Base-by-base conservation (phyloP, 371 early-diverging fungal species). In the Rhizopus sp. region DNA sequence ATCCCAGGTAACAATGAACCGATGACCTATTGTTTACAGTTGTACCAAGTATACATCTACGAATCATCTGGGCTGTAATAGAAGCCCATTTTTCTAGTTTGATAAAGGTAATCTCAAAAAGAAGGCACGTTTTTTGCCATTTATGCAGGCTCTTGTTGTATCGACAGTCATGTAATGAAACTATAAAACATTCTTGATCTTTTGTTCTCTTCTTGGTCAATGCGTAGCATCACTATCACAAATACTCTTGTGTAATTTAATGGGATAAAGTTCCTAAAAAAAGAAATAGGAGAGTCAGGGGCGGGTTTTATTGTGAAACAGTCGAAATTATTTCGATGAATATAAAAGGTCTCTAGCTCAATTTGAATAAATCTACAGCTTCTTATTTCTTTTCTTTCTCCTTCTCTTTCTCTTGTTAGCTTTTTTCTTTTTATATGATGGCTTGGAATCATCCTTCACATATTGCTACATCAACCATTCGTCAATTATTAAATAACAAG, bases 311-410 rank as follows among this genome's bases (percentile, higher is more conserved):
- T 29, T 46, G 46, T 46, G 46, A 46, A 46, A 46, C 46, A 23
- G 23, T 23, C 29, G 12, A 16, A 15, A 15, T 17, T 3, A 15
- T 42, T 42, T 42, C 31, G 16, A 13, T 54, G 15, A 44, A 33
- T 57, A 29, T 52, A 59, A 10, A 51, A 59, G 52, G 23, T 55
- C 56, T 23, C 31, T 55, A 33, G 33, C 40, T 44, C 29, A 45
- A 47, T 37, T 38, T 7, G 34, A 46, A 39, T 59, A 37, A 29
- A 30, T 38, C 15, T 13, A 31, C n/a, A 23, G 23, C 1, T 42
- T 44, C 30, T 46, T 23, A 8, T 29, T 33, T 42, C 15, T 53
- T 33, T 34, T 49, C 15, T 53, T 4, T 30, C 15, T 38, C 29
- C 9, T 40, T 39, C 23, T 13, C 15, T 38, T 13, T 15, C 33